Evolutionary conservation across 139 green algal species (phyloP).

Genomic region (Haematococcus lacustris): DNA sequence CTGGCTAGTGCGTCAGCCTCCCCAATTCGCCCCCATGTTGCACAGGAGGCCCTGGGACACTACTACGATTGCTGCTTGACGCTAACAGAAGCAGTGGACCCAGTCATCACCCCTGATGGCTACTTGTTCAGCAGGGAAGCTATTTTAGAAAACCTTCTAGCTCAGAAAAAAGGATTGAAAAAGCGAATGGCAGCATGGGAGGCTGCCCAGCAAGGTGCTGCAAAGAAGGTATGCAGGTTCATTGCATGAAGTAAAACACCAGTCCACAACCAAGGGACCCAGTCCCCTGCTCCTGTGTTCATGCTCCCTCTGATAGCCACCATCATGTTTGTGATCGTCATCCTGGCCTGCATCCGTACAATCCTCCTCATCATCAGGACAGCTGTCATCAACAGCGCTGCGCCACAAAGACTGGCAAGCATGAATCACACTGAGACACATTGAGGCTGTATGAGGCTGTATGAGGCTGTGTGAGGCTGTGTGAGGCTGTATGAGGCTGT

Average conservation of each 20-base stretch:
- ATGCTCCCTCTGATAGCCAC: neutral
- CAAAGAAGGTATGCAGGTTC: conserved; percentile 50
- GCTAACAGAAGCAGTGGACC: too few relatives aligned
- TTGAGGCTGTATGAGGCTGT: too few relatives aligned
- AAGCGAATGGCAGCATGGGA: conserved; percentile 70
- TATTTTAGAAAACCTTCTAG: conserved; percentile 76
- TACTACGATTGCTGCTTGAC: conserved; percentile 86
- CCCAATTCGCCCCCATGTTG: too few relatives aligned
- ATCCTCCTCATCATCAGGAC: neutral
- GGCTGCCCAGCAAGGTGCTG: conserved; percentile 48
- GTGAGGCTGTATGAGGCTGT: too few relatives aligned
- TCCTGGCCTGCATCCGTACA: neutral
- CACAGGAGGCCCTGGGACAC: conserved; percentile 81
- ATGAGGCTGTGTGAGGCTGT: too few relatives aligned
- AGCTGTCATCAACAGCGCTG: neutral
- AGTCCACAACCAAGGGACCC: too few relatives aligned
- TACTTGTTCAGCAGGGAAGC: conserved; percentile 78
- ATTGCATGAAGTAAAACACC: too few relatives aligned
- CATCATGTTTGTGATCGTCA: neutral
- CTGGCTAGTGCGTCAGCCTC: neutral
- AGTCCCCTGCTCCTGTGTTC: neutral
- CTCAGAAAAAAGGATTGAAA: conserved; percentile 81
- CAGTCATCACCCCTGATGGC: conserved; percentile 71
- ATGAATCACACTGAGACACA: too few relatives aligned
- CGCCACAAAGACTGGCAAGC: too few relatives aligned